phyloP scores from a whole-genome alignment of 352 stramenopile species.

The Phytophthora colocasiae region DNA sequence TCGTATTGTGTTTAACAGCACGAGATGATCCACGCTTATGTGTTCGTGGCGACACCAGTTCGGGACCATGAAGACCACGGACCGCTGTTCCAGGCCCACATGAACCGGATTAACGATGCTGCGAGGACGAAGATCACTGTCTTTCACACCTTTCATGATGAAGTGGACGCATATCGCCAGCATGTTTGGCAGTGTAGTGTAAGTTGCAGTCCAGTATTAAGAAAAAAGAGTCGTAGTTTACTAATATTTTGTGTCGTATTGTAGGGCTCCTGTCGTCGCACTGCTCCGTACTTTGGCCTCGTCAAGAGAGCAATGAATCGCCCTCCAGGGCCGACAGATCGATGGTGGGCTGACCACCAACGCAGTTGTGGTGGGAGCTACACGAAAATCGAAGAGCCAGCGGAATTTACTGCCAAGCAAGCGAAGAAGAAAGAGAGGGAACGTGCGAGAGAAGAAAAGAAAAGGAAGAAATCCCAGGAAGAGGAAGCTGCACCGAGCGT shows the following conservation, averaged over 20 bases:
- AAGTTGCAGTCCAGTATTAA: conserved; percentile 14
- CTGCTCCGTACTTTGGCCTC: conserved; percentile 78
- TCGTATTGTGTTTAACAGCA: conserved; percentile 50
- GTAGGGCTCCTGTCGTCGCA: conserved; percentile 68
- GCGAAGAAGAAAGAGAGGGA: conserved; percentile 62
- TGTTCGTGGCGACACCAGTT: conserved; percentile 83
- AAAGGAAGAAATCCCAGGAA: conserved; percentile 37
- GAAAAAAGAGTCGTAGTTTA: neutral
- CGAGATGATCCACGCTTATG: conserved; percentile 92
- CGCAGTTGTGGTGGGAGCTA: conserved; percentile 73
- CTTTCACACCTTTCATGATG: conserved; percentile 91
- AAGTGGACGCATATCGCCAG: conserved; percentile 86
- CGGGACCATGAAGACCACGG: conserved; percentile 89
- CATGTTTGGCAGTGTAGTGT: conserved; percentile 90
- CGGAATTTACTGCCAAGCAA: conserved; percentile 59
- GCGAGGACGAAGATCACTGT: conserved; percentile 83
- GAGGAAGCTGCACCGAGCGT: conserved; percentile 31
- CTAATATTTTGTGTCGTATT: neutral
- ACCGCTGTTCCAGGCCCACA: conserved; percentile 81
- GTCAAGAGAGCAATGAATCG: conserved; percentile 92
- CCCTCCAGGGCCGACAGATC: conserved; percentile 71
- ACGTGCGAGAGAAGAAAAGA: conserved; percentile 28
- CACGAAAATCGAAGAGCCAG: conserved; percentile 76
- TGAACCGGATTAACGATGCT: conserved; percentile 78
- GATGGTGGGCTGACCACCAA: conserved; percentile 79